Conservation (phyloP, 2,329 filamentous ascomycete genomes). For the Ophiostoma pallidulum region DNA sequence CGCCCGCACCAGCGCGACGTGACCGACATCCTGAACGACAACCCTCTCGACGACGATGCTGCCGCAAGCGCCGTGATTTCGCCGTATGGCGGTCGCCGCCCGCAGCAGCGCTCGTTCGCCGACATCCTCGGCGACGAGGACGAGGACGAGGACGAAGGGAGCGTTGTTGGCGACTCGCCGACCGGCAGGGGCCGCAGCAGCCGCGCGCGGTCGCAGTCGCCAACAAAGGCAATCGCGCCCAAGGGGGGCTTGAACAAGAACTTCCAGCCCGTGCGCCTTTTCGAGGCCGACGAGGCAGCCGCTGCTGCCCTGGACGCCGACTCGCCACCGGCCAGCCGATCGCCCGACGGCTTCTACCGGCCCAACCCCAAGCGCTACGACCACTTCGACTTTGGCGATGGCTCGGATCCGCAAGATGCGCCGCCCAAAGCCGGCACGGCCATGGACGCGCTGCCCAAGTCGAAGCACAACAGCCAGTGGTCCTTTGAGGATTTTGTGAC, state of each 20-base stretch:
- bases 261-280: slow-evolving; percentile 53
- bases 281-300: slow-evolving; percentile 31
- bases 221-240: slow-evolving; percentile 34
- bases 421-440: slow-evolving; percentile 33
- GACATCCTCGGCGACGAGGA: slow-evolving; percentile 58
- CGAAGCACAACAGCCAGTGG: slow-evolving; percentile 69
- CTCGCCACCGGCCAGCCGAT: slow-evolving; percentile 34
- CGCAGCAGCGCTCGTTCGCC: slow-evolving; percentile 53
- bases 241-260: slow-evolving; percentile 52
- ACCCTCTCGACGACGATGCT: slow-evolving; percentile 30
- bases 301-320: slow-evolving; percentile 29
- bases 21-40: slow-evolving; percentile 60
- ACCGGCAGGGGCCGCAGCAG: slow-evolving; percentile 14
- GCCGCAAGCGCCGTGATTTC: slow-evolving; percentile 24
- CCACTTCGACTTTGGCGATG: slow-evolving; percentile 76
- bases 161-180: slow-evolving; percentile 2
- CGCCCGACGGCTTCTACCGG: slow-evolving; percentile 40
- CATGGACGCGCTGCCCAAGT: slow-evolving; percentile 36
- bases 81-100: slow-evolving; percentile 48
- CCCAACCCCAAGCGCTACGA: slow-evolving; percentile 71
- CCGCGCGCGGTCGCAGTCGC: slow-evolving; percentile 37
- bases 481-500: slow-evolving; percentile 81
- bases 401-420: slow-evolving; percentile 42
- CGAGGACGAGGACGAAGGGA: slow-evolving; percentile 21
- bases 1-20: slow-evolving; percentile 57